These are phyloP conservation scores for Malania oleifera DNA, from an alignment of 164 flowering plant genomes.

Conservation along the genomic window DNA sequence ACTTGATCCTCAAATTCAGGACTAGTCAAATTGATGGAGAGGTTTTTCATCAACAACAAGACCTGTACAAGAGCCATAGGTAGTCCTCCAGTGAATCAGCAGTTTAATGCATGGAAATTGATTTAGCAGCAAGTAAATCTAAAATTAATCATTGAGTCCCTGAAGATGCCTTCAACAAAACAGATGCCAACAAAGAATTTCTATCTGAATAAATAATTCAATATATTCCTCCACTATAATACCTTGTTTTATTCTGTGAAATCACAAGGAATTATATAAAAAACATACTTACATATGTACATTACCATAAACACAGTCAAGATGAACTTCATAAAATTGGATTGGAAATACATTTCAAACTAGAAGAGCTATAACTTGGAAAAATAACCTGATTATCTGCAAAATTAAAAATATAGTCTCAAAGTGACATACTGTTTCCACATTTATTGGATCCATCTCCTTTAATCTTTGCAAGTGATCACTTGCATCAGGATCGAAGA, in stretches of 20 bases:
- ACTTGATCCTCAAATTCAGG: constrained; percentile 43
- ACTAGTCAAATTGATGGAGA: constrained; percentile 29
- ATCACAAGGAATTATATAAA: no score
- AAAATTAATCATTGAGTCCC: neutral
- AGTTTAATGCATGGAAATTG: neutral
- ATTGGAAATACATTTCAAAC: neutral
- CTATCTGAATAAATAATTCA: no score
- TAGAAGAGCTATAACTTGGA: neutral
- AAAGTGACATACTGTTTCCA: neutral
- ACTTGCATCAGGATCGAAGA: constrained; percentile 1
- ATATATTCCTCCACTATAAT: no score
- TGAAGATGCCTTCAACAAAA: no score
- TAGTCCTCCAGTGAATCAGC: neutral
- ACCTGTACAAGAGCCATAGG: constrained; percentile 18
- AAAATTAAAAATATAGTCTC: neutral
- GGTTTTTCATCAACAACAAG: constrained; percentile 39
- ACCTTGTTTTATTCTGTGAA: no score
- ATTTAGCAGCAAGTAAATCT: neutral
- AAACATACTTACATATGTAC: neutral
- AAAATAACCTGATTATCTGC: neutral
- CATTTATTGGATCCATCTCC: constrained; percentile 3
- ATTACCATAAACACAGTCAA: neutral
- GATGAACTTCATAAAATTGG: neutral
- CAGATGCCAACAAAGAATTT: no score
- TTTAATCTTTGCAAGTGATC: constrained; percentile 6